These are phyloP conservation scores for Aegilops tauschii DNA, from an alignment of 176 grass and related monocot species.

Conservation along the genomic window DNA sequence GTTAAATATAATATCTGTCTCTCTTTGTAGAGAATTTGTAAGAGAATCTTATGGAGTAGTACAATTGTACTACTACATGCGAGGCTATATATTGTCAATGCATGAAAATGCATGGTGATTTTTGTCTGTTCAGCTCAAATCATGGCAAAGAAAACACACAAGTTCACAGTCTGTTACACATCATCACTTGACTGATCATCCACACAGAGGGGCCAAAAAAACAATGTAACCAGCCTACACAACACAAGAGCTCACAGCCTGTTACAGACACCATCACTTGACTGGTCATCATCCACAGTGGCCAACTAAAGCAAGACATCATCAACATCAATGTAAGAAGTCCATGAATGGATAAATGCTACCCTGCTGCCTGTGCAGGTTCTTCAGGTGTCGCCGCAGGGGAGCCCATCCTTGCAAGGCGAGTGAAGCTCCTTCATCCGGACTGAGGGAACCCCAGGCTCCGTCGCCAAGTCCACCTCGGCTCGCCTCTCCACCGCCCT, in stretches of 20 bases:
- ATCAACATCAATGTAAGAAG: neutral
- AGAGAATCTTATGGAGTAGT: no score
- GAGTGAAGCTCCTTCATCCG: neutral
- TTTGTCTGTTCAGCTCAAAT: neutral
- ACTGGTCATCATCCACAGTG: neutral
- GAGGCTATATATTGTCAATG: no score
- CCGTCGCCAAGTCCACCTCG: neutral
- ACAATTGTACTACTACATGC: no score
- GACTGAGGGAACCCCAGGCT: neutral
- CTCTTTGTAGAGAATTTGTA: no score
- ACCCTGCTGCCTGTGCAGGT: neutral
- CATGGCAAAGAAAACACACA: neutral
- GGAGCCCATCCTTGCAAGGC: conserved; percentile 10
- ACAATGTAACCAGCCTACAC: neutral
- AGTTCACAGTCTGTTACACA: neutral
- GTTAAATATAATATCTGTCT: no score
- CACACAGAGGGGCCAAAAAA: no score
- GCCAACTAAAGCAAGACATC: no score
- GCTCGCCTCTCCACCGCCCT: neutral
- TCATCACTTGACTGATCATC: no score
- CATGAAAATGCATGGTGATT: no score
- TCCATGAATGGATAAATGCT: neutral
- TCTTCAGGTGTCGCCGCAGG: neutral
- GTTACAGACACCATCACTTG: neutral
- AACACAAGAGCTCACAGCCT: neutral